Evolutionary conservation across 306 rosid species (phyloP).

Genomic region (Abrus precatorius): DNA sequence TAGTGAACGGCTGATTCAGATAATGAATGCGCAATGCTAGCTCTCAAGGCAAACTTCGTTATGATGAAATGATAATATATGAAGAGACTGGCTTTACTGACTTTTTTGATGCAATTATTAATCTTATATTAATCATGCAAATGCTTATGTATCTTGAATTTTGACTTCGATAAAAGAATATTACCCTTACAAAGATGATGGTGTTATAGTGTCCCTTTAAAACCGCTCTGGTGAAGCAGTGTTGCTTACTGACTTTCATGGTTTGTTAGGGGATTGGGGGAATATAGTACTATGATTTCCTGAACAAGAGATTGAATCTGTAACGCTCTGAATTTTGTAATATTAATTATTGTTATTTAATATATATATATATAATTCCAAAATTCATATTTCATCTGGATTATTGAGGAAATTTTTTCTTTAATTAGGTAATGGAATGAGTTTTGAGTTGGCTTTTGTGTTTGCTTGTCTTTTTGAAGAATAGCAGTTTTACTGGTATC

Average conservation of each 20-base stretch:
- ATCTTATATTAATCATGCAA: neutral
- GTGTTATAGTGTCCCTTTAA: neutral
- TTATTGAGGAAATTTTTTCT: too few relatives aligned
- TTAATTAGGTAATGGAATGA: too few relatives aligned
- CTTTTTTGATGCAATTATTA: neutral
- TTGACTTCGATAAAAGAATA: neutral
- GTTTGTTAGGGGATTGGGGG: neutral
- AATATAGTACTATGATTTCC: neutral
- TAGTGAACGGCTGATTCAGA: neutral
- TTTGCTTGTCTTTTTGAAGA: too few relatives aligned
- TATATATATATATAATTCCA: too few relatives aligned
- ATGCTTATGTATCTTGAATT: neutral
- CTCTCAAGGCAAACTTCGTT: conserved; percentile 1
- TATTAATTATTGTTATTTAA: too few relatives aligned
- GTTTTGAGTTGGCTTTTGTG: too few relatives aligned
- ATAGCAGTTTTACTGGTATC: too few relatives aligned
- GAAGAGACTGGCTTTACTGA: neutral
- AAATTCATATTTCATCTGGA: too few relatives aligned
- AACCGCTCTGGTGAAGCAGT: neutral
- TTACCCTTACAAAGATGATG: conserved; percentile 7
- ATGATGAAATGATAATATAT: neutral
- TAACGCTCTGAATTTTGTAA: too few relatives aligned
- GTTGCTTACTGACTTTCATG: neutral
- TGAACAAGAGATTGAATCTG: too few relatives aligned
- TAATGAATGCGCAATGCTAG: neutral